Evolutionary conservation across 1,284 basidiomycete species (phyloP), one percentile per base, ranked within the genome.

Genomic region (Malassezia japonica): DNA sequence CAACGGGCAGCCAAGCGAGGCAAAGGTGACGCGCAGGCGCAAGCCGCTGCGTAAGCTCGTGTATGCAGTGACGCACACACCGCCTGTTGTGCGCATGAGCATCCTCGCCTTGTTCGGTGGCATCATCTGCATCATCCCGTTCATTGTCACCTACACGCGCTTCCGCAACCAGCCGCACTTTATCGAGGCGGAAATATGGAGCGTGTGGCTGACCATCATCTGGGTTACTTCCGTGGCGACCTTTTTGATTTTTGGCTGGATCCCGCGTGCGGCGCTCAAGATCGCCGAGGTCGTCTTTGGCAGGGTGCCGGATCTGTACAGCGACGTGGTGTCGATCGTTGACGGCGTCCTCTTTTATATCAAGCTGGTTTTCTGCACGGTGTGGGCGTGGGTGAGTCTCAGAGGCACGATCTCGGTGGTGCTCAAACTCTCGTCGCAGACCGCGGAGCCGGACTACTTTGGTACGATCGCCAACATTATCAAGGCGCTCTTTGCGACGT

Each of bases 301-400:
- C 8, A 60, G 61, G 34, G 60, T 59, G 4, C 68, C 67, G 41
- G 64, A 64, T 41, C 46, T 60, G 9, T 65, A 64, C 52, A 59
- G 61, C 44, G 61, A 63, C 3, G 55, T 62, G 46, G 48, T 70
- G 23, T 61, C 65, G 37, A 61, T 68, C 1, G 50, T 67, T 42
- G 62, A 62, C 56, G 64, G 61, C 16, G 59, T 59, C 6, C 48
- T 58, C 13, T 39, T 65, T 41, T 70, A 64, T 47, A 31, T 64
- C 54, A 67, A 67, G 46, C 54, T 70, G 4, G 56, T 66, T n/a
- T 59, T 69, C 29, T 67, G 64, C 52, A 56, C 64, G 46, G 57
- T 65, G 16, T 70, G 68, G 68, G 64, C 68, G 5, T 70, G 68
- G 68, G 67, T 66, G 51, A 64, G 63, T 42, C 56, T 70, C 15